Conservation (phyloP, 1,284 basidiomycete species). For the Porodaedalea pini region DNA sequence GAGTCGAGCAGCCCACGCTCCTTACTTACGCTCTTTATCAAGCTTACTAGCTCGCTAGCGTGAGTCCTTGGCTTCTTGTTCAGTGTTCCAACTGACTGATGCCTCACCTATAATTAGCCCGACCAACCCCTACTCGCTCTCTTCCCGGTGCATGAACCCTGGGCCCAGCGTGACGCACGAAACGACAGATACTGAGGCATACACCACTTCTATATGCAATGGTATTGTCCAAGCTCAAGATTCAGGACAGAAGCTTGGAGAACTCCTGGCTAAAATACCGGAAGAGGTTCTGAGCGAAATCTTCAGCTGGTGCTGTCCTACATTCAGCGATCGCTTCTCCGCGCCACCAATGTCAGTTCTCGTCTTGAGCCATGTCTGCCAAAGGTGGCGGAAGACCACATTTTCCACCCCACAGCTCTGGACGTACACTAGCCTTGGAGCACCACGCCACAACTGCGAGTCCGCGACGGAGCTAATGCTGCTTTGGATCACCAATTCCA, state of each 20-base stretch:
- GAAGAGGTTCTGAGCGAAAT: slow-evolving; percentile 15
- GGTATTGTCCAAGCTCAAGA: too few species aligned
- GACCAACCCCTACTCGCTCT: too few species aligned
- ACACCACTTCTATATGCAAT: neutral
- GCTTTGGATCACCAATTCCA: slow-evolving; percentile 11
- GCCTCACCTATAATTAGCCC: too few species aligned
- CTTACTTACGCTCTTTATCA: neutral
- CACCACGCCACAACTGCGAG: slow-evolving; percentile 1
- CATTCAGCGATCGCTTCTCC: slow-evolving; percentile 4
- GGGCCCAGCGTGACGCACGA: neutral
- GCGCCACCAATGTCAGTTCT: slow-evolving; percentile 4
- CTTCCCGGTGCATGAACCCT: neutral
- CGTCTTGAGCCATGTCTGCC: slow-evolving; percentile 13
- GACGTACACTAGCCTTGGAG: slow-evolving; percentile 8
- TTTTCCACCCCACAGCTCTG: slow-evolving; percentile 13
- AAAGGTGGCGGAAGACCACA: slow-evolving; percentile 8
- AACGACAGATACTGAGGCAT: too few species aligned
- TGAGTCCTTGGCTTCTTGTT: too few species aligned
- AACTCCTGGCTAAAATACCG: slow-evolving; percentile 9
- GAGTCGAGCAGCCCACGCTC: neutral
- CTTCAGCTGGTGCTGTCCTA: slow-evolving; percentile 15
- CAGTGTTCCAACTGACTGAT: too few species aligned
- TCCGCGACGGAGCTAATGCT: slow-evolving; percentile 4
- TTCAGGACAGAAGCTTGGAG: neutral
- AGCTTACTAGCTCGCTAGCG: neutral